phyloP scores from a whole-genome alignment of 2,329 filamentous ascomycete genomes.

The Ophiocordyceps australis region DNA sequence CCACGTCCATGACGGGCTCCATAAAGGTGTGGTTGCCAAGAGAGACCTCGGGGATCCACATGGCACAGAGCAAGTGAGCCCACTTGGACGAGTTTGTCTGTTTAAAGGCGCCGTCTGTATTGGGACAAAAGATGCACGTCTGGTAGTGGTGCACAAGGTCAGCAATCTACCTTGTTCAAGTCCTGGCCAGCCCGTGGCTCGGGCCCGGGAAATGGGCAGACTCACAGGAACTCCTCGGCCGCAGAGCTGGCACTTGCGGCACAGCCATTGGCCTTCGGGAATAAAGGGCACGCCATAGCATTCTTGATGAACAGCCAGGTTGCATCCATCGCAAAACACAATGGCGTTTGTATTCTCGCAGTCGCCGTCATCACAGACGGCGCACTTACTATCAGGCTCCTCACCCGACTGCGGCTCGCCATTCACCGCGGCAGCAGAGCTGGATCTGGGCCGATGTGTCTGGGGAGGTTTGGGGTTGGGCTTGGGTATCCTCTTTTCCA shows the following conservation, averaged over 20 bases:
- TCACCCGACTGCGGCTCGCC: slow-evolving; percentile 72
- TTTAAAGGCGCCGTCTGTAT: slow-evolving; percentile 94
- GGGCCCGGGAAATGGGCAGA: slow-evolving; percentile 5
- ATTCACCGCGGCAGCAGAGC: slow-evolving; percentile 87
- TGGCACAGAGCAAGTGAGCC: slow-evolving; percentile 89
- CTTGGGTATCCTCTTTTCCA: slow-evolving; percentile 94
- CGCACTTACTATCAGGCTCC: slow-evolving; percentile 93
- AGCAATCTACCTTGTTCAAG: too few relatives aligned
- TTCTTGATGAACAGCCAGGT: slow-evolving; percentile 93
- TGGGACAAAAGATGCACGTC: slow-evolving; percentile 97
- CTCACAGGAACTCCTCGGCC: slow-evolving; percentile 73
- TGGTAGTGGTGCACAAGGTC: too few relatives aligned
- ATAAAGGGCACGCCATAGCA: slow-evolving; percentile 98
- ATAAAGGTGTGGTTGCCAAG: slow-evolving; percentile 94
- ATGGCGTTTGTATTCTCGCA: slow-evolving; percentile 99
- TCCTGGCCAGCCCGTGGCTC: too few relatives aligned
- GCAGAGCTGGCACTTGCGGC: slow-evolving; percentile 89
- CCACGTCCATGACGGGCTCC: slow-evolving; percentile 95
- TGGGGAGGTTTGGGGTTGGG: slow-evolving; percentile 92
- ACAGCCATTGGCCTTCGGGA: slow-evolving; percentile 95
- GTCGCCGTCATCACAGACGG: slow-evolving; percentile 96
- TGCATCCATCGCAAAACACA: slow-evolving; percentile 96
- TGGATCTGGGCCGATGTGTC: slow-evolving; percentile 80
- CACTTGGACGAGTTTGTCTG: slow-evolving; percentile 93
- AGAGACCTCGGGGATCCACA: slow-evolving; percentile 96